These are phyloP conservation scores for Afroboletus lepidellus DNA, from an alignment of 1,284 basidiomycete genomes.

Conservation along the genomic window DNA sequence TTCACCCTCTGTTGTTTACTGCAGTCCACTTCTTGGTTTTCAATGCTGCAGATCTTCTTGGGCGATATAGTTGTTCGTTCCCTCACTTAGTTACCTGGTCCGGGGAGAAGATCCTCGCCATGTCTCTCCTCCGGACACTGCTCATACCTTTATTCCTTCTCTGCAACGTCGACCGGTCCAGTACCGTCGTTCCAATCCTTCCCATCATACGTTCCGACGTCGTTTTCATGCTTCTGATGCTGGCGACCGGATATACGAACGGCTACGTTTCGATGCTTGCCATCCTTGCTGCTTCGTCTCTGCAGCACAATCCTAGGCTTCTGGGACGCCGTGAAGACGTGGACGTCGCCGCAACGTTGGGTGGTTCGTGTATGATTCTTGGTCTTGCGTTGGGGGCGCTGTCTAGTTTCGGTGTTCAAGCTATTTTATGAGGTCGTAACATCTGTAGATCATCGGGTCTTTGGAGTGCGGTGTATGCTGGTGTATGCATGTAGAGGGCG, in stretches of 20 bases:
- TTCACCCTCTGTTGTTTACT: slow-evolving; percentile 1
- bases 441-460: neutral
- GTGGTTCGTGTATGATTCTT: slow-evolving; percentile 2
- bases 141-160: neutral
- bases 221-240: neutral
- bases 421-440: neutral
- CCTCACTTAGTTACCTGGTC: neutral
- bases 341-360: slow-evolving; percentile 1
- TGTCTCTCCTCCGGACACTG: slow-evolving; percentile 3
- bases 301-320: slow-evolving; percentile 1
- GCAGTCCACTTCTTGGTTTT: slow-evolving; percentile 2
- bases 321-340: neutral
- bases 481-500: no score
- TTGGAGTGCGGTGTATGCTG: no score
- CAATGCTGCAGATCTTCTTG: neutral
- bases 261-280: neutral
- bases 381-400: neutral
- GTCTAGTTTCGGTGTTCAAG: neutral
- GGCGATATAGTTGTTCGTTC: neutral
- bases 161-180: neutral
- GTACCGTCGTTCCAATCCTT: neutral
- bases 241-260: neutral
- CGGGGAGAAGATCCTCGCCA: neutral
- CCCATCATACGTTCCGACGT: neutral
- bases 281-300: neutral